Evolutionary conservation across 768 basidiomycete species (phyloP).

Genomic region (Leccinum longicurvipes): DNA sequence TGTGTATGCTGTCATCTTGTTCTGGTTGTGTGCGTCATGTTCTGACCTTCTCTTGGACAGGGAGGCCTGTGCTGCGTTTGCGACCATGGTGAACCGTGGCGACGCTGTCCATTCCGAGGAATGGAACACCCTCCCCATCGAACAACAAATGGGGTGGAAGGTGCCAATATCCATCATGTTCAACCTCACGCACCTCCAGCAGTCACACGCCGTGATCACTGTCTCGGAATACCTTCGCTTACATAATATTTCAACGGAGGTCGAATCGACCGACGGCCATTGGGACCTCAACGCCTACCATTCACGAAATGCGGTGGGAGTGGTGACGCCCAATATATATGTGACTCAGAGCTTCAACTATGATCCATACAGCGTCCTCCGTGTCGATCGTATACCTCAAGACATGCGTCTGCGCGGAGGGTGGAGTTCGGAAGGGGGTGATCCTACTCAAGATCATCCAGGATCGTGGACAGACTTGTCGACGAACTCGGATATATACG

Average conservation of each 20-base stretch:
- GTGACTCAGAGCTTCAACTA: conserved; percentile 38
- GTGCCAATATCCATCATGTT: conserved; percentile 40
- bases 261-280: conserved; percentile 36
- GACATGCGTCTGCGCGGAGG: conserved; percentile 33
- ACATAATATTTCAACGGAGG: conserved; percentile 31
- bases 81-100: conserved; percentile 44
- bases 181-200: conserved; percentile 39
- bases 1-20: conserved; percentile 13
- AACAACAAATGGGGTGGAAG: conserved; percentile 36
- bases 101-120: conserved; percentile 38
- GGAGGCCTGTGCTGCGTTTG: conserved; percentile 38
- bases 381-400: conserved; percentile 36
- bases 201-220: conserved; percentile 37
- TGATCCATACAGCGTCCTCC: conserved; percentile 32
- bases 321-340: conserved; percentile 23
- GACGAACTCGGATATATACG: conserved; percentile 14
- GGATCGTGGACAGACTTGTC: conserved; percentile 21
- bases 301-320: conserved; percentile 14
- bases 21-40: background rate
- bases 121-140: conserved; percentile 38
- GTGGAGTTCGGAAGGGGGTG: conserved; percentile 21
- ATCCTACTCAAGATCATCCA: conserved; percentile 10
- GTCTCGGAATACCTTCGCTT: conserved; percentile 42
- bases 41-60: conserved; percentile 13
- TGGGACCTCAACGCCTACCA: conserved; percentile 39